Conservation (phyloP, 345 rosid species). For the Aethionema arabicum region DNA sequence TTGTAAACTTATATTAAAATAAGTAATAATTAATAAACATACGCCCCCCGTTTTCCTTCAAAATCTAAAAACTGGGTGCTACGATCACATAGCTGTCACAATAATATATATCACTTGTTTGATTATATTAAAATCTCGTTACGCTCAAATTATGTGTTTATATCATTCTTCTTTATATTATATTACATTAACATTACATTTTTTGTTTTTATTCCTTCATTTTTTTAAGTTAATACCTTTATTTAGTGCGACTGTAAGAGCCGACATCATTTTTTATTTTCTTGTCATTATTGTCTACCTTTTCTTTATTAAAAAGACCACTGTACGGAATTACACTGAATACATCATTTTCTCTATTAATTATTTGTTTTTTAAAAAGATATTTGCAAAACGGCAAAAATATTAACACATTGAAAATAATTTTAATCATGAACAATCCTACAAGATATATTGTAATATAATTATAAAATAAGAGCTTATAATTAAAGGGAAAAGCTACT, state of each 20-base stretch:
- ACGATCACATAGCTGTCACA: background rate
- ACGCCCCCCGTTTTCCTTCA: conserved; percentile 1
- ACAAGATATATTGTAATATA: no score
- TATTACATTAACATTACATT: background rate
- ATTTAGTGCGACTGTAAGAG: conserved; percentile 3
- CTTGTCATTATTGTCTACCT: background rate
- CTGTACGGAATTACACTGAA: conserved; percentile 1
- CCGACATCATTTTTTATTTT: background rate
- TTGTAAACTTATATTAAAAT: no score
- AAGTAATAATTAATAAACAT: no score
- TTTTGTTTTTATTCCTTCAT: background rate
- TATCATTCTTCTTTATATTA: background rate
- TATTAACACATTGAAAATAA: background rate
- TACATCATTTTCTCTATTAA: background rate
- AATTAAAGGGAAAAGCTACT: no score
- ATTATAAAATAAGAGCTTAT: no score
- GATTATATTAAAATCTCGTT: conserved; percentile 12
- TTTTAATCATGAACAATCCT: no score
- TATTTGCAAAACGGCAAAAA: background rate
- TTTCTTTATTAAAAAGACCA: background rate
- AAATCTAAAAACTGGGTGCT: background rate
- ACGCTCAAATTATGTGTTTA: conserved; percentile 10
- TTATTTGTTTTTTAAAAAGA: background rate
- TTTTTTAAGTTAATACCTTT: background rate
- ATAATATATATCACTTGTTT: conserved; percentile 5